Evolutionary conservation across 2,329 filamentous ascomycete species (phyloP), one percentile per base, ranked within the genome.

Genomic region (Nemania diffusa): DNA sequence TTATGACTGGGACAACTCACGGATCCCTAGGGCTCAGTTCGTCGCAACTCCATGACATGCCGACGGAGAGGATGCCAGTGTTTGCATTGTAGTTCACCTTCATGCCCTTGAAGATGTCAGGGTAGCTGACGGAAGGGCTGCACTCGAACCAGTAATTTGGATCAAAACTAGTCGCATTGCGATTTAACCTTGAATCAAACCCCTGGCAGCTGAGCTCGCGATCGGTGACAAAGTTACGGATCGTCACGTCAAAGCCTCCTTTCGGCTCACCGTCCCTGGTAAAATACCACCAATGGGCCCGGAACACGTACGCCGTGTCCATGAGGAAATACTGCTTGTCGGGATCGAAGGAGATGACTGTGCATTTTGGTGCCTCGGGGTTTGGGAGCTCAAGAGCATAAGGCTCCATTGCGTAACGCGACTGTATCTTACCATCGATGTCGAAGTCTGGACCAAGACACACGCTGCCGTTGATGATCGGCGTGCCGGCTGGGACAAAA

Each of bases 361-460:
- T 64, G 27, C 62, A 64, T 57, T 57, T 51, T 8, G 61, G n/a
- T 32, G 53, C 52, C 8, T 42, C 42, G 24, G 61, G 52, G 24
- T 63, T 63, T 29, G 61, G 61, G 32, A 63, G 61, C 32, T 57
- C 52, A 5, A 63, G 61, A 42, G 61, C 61, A 11, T 64, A 52
- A 6, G 55, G 62, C 22, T 64, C 62, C 62, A 64, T 58, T 22
- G 24, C 34, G 46, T 58, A 58, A 15, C 26, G 46, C 20, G 55
- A 53, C n/a, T 64, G 37, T 3, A 34, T 20, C 26, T 37, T 17
- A 5, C 55, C 55, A 15, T 34, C 9, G 6, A 64, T 58, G 2
- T 44, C 9, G 34, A 64, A 53, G 17, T 46, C 17, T 15, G 55
- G 34, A 26, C 42, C 11, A 22, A 26, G 3, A 15, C 53, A 63